Conservation (phyloP, 805 yeast species). For the Wickerhamomyces bovis region DNA sequence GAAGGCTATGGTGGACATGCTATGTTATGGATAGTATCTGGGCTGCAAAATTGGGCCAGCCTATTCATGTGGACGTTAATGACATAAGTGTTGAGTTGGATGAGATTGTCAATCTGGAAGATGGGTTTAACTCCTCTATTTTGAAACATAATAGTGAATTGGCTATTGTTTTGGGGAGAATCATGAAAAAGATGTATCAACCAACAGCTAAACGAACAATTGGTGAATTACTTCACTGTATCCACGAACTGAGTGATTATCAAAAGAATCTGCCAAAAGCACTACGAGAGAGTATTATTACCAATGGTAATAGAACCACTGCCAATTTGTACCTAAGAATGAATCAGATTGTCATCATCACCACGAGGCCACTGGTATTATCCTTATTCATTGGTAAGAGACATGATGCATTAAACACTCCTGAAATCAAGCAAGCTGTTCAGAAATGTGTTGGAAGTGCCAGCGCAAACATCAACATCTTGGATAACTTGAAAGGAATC, state of each 20-base stretch:
- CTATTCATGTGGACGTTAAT: constrained; percentile 28
- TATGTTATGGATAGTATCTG: constrained; percentile 31
- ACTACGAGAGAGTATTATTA: constrained; percentile 14
- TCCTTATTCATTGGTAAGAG: constrained; percentile 29
- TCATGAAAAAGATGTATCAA: constrained; percentile 29
- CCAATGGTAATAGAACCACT: constrained; percentile 20
- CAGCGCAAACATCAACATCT: constrained; percentile 25
- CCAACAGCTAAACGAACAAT: constrained; percentile 24
- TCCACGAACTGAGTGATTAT: constrained; percentile 20
- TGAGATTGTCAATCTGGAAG: constrained; percentile 19
- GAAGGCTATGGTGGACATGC: constrained; percentile 36
- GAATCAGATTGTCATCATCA: constrained; percentile 31
- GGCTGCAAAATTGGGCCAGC: constrained; percentile 32
- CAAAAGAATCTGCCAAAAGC: constrained; percentile 20
- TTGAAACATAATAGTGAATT: constrained; percentile 22
- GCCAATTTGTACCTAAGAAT: constrained; percentile 30
- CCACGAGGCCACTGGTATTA: constrained; percentile 30
- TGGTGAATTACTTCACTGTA: constrained; percentile 17
- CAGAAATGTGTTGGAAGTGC: constrained; percentile 28
- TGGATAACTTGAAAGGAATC: constrained; percentile 23
- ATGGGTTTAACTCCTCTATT: constrained; percentile 26
- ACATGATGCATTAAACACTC: constrained; percentile 6
- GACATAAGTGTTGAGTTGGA: constrained; percentile 28
- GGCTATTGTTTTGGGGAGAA: constrained; percentile 24
- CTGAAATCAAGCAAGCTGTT: constrained; percentile 24